These are phyloP conservation scores for Tolypocladium endophyticum DNA, from an alignment of 2,329 filamentous ascomycete species.

Conservation along the genomic window DNA sequence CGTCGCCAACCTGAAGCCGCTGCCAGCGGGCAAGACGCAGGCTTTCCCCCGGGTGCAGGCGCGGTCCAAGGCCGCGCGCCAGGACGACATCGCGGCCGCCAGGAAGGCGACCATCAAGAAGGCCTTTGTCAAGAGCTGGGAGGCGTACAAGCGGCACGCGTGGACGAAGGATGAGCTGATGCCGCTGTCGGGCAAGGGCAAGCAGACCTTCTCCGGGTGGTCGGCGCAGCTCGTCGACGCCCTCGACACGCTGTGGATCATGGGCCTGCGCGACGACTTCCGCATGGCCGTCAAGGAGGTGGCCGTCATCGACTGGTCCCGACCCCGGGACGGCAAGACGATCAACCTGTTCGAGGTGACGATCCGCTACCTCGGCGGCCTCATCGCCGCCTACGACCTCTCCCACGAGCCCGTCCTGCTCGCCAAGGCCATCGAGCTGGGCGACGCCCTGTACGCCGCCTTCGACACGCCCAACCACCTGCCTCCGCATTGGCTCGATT, in stretches of 20 bases:
- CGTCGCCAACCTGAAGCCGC: constrained; percentile 16
- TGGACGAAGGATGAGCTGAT: constrained; percentile 47
- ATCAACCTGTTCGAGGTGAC: constrained; percentile 56
- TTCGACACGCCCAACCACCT: constrained; percentile 46
- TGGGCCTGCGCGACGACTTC: constrained; percentile 48
- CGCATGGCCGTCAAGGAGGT: constrained; percentile 34
- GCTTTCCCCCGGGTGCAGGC: constrained; percentile 32
- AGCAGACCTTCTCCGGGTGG: constrained; percentile 42
- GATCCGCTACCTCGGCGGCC: constrained; percentile 42
- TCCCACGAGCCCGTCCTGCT: constrained; percentile 34
- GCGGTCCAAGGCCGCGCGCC: constrained; percentile 23
- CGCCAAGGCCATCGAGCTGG: constrained; percentile 40
- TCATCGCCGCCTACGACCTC: constrained; percentile 42
- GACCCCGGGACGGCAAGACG: constrained; percentile 25
- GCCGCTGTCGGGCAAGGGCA: constrained; percentile 35
- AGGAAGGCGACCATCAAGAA: constrained; percentile 26
- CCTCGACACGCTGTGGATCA: constrained; percentile 49
- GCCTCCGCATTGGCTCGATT: constrained; percentile 37
- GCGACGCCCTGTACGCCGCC: constrained; percentile 39
- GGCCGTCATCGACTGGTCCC: constrained; percentile 45
- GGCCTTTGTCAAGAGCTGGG: constrained; percentile 35
- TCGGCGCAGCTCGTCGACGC: constrained; percentile 49
- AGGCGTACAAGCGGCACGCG: constrained; percentile 41
- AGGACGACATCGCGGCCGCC: constrained; percentile 19
- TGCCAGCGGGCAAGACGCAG: constrained; percentile 24